phyloP scores from a whole-genome alignment of 2,329 filamentous ascomycete species.

The Alternaria sp. region DNA sequence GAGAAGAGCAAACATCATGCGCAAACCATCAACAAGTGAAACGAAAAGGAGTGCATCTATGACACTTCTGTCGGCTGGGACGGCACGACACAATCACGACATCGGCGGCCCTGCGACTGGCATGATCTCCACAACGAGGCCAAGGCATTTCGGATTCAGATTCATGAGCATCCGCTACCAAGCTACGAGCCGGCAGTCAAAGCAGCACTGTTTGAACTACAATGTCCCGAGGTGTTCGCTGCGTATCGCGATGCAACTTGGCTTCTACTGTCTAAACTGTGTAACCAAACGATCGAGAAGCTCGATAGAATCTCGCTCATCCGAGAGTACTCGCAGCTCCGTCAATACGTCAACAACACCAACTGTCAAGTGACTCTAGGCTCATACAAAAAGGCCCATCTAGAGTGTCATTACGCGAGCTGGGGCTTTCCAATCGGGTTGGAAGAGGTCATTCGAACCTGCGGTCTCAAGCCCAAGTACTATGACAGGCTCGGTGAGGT shows the following conservation, averaged over 20 bases:
- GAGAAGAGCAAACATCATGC: slow-evolving; percentile 30
- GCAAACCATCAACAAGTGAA: slow-evolving; percentile 36
- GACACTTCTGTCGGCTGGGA: slow-evolving; percentile 32
- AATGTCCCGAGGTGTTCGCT: slow-evolving; percentile 55
- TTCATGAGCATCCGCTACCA: slow-evolving; percentile 63
- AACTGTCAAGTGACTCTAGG: slow-evolving; percentile 50
- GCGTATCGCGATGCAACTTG: slow-evolving; percentile 65
- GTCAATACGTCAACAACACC: slow-evolving; percentile 24
- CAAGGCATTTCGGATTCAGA: slow-evolving; percentile 54
- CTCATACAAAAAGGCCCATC: slow-evolving; percentile 58
- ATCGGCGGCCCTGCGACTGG: slow-evolving; percentile 53
- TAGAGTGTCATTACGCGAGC: slow-evolving; percentile 59
- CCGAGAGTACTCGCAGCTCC: slow-evolving; percentile 46
- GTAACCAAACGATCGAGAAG: slow-evolving; percentile 12
- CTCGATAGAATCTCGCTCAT: slow-evolving; percentile 31
- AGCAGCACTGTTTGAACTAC: slow-evolving; percentile 63
- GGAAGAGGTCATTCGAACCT: slow-evolving; percentile 57
- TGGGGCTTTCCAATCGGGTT: slow-evolving; percentile 54
- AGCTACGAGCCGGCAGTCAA: slow-evolving; percentile 46
- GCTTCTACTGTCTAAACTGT: slow-evolving; percentile 55
- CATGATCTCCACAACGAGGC: slow-evolving; percentile 53
- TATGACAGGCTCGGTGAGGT: slow-evolving; percentile 53
- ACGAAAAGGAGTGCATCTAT: slow-evolving; percentile 41
- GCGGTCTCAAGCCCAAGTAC: slow-evolving; percentile 59
- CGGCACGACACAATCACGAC: slow-evolving; percentile 11